These are phyloP conservation scores for Beauveria pseudobassiana DNA, from an alignment of 2,329 filamentous ascomycete species.

Conservation along the genomic window DNA sequence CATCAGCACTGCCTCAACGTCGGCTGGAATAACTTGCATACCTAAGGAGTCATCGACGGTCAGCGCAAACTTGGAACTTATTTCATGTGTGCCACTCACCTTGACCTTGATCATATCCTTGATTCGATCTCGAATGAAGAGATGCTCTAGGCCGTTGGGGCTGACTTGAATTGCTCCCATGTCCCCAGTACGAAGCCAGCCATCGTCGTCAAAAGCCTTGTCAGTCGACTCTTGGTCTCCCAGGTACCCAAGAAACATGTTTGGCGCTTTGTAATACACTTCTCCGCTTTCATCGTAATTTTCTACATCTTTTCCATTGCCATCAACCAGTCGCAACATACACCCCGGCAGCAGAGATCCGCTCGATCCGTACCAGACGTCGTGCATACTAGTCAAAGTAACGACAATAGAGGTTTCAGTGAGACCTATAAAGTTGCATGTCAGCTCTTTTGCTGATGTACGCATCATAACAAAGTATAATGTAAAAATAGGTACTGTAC, in stretches of 20 bases:
- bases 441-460: not conserved
- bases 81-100: not conserved
- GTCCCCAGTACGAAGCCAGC: constrained; percentile 7
- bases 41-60: not conserved
- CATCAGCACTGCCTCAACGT: not conserved
- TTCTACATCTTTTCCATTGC: not conserved
- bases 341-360: constrained; percentile 5
- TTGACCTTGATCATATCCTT: constrained; percentile 12
- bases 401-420: constrained; percentile 2
- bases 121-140: constrained; percentile 9
- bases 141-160: constrained; percentile 4
- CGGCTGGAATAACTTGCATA: constrained; percentile 8
- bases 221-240: not conserved
- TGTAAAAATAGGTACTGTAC: not conserved
- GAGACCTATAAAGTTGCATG: not conserved
- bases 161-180: not conserved
- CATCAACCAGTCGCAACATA: not conserved
- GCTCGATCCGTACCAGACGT: constrained; percentile 5
- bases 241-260: not conserved
- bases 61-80: too few relatives aligned
- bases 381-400: not conserved
- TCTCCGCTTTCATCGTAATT: constrained; percentile 3
- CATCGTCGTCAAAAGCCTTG: not conserved
- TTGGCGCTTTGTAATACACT: constrained; percentile 1
- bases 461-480: not conserved